Conservation (phyloP, 305 asterid species). For the Fraxinus xanthoxyloides region DNA sequence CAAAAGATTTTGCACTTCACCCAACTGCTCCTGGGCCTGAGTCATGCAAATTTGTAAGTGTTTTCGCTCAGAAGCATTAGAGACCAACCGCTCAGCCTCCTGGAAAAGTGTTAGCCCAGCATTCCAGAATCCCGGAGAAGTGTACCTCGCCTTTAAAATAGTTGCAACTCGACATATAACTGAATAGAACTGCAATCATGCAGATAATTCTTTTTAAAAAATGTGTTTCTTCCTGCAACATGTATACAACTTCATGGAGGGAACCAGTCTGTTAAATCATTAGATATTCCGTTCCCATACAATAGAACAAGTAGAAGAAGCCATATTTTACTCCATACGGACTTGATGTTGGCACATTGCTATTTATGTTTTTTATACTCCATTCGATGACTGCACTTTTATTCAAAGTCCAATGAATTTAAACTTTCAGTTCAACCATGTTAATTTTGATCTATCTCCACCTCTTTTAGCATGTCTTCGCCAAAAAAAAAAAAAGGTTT, state of each 20-base stretch:
- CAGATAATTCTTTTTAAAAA: background rate
- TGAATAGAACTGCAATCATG: slow-evolving; percentile 63
- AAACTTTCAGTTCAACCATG: background rate
- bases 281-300: background rate
- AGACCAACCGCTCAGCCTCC: slow-evolving; percentile 58
- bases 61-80: slow-evolving; percentile 51
- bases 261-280: background rate
- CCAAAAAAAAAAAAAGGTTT: background rate
- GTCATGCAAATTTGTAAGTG: slow-evolving; percentile 63
- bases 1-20: slow-evolving; percentile 45
- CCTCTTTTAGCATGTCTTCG: background rate
- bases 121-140: slow-evolving; percentile 90
- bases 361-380: background rate
- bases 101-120: slow-evolving; percentile 75
- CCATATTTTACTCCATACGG: background rate
- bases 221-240: background rate
- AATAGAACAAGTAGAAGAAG: background rate
- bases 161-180: slow-evolving; percentile 78
- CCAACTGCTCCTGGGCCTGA: slow-evolving; percentile 65
- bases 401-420: background rate
- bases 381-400: background rate
- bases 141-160: slow-evolving; percentile 83
- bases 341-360: background rate
- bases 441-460: background rate
- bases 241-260: background rate